These are phyloP conservation scores for Triticum turgidum DNA, from an alignment of 176 grass and related monocot genomes.

Conservation along the genomic window DNA sequence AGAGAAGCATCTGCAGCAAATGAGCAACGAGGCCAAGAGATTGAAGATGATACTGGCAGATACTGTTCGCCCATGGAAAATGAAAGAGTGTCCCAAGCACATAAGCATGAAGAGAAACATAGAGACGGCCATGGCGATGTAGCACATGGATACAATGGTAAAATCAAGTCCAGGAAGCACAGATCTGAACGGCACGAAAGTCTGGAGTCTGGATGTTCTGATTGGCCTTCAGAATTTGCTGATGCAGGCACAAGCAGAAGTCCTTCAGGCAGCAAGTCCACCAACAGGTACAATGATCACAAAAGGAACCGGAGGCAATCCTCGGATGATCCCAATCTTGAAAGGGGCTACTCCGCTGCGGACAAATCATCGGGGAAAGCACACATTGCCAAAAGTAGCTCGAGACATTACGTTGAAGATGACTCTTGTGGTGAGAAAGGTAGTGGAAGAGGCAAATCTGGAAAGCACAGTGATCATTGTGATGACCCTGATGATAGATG, in stretches of 20 bases:
- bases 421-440: constrained; percentile 27
- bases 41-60: constrained; percentile 36
- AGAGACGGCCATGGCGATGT: constrained; percentile 24
- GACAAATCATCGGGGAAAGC: constrained; percentile 6
- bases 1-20: constrained; percentile 37
- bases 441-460: constrained; percentile 13
- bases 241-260: constrained; percentile 32
- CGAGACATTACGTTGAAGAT: background rate
- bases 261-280: constrained; percentile 31
- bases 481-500: constrained; percentile 33
- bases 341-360: background rate
- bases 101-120: constrained; percentile 31
- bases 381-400: constrained; percentile 19
- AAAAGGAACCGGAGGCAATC: constrained; percentile 24
- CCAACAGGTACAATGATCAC: constrained; percentile 22
- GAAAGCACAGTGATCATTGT: constrained; percentile 11
- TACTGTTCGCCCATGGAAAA: constrained; percentile 24
- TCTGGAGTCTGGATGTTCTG: constrained; percentile 35
- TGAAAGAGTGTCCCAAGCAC: constrained; percentile 26
- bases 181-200: constrained; percentile 23
- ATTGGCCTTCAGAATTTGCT: constrained; percentile 20
- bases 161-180: constrained; percentile 31
- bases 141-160: constrained; percentile 15
- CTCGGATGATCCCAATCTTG: constrained; percentile 26
- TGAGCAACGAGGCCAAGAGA: constrained; percentile 27